phyloP scores from a whole-genome alignment of 1,284 basidiomycete species.

The Ceratorhiza oryzae-sativae region DNA sequence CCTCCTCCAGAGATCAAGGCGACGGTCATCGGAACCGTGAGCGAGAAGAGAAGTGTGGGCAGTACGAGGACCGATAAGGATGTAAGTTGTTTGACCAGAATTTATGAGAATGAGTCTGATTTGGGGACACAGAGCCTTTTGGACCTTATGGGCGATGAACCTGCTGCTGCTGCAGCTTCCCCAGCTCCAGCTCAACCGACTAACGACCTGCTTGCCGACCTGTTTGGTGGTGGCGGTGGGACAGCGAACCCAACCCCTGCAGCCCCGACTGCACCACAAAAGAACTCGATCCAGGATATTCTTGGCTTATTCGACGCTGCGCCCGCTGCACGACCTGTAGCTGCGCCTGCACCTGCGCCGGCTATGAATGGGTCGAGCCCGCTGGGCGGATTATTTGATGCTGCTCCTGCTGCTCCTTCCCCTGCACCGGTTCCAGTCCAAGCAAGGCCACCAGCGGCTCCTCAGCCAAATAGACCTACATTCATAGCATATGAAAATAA shows the following conservation, averaged over 20 bases:
- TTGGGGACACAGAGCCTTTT: constrained; percentile 57
- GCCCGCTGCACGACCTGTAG: constrained; percentile 44
- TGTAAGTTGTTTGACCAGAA: constrained; percentile 51
- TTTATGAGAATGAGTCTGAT: background rate
- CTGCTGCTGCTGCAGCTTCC: constrained; percentile 51
- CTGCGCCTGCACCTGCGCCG: constrained; percentile 50
- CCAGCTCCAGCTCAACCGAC: constrained; percentile 63
- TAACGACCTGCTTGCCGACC: constrained; percentile 90
- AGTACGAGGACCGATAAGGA: constrained; percentile 82
- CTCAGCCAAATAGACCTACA: constrained; percentile 1
- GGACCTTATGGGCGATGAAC: constrained; percentile 82
- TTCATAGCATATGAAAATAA: constrained; percentile 94
- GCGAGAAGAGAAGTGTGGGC: constrained; percentile 92
- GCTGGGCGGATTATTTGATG: constrained; percentile 39
- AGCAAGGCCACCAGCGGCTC: constrained; percentile 60
- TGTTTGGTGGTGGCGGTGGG: constrained; percentile 75
- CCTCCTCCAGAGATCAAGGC: constrained; percentile 95
- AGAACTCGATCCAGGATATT: constrained; percentile 85
- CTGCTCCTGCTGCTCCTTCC: constrained; percentile 44
- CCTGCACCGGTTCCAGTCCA: constrained; percentile 52
- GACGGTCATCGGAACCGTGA: constrained; percentile 91
- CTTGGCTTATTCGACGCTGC: constrained; percentile 81
- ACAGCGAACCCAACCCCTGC: constrained; percentile 55
- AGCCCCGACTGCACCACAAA: constrained; percentile 47
- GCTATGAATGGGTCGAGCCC: constrained; percentile 28